Evolutionary conservation across 805 yeast genomes (phyloP), one percentile per base, ranked within the genome.

Genomic region (Dipodascopsis uninucleata): DNA sequence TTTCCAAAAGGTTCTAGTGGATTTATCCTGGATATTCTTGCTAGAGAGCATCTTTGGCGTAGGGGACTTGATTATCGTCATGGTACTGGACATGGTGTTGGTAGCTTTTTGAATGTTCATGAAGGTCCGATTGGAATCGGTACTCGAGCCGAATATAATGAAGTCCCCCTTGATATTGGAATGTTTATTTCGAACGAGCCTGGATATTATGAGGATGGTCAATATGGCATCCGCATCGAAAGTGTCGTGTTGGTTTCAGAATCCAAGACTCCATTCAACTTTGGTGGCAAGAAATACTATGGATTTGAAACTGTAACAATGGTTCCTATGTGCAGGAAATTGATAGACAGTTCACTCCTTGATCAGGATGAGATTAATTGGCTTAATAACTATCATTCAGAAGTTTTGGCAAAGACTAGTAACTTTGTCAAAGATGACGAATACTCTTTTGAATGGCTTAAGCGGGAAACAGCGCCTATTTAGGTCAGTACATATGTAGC

Each of bases 41-140:
- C 96, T 0, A 74, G 98, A 53, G 88, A 82, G 63, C 81, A 77
- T 41, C 68, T 93, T 48, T 85, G 94, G 88, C 70, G 77, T 31
- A 72, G 78, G 41, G 97, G 97, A 0, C 69, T 86, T 38, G 93
- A 85, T 62, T 93, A 85, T 62, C 77, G 81, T 52, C 98, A 93
- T 65, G 97, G 98, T 7, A 87, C 97, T 0, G 96, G 97, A 1
- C 98, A 93, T 65, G 98, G 98, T 3, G 84, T 93, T n/a, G 97
- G 96, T 1, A 75, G 89, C 17, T 90, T 75, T 61, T 77, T 94
- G 36, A 82, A 83, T 62, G 97, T 93, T 14, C 98, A 93, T 63
- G 96, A 94, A 60, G 93, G 94, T 0, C 97, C 97, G 1, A 75
- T 90, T 43, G 95, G 89, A 12, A 79, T 93, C 48, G 85, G 83